These are phyloP conservation scores for Hyaloscypha finlandica DNA, from an alignment of 495 filamentous ascomycete species.

Conservation along the genomic window DNA sequence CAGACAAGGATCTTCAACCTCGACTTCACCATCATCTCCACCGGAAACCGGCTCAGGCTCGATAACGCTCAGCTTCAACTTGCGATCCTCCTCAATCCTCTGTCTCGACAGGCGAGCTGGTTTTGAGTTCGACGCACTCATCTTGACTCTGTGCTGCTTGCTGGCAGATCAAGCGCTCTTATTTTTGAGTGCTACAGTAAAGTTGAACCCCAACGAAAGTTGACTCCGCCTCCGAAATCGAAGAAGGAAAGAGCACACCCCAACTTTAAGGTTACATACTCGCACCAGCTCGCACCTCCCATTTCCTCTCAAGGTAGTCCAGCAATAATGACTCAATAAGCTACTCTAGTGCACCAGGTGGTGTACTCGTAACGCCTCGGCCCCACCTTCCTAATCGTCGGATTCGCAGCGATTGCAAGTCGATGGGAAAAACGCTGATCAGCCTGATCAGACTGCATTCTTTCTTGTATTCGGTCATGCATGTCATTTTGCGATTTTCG, in stretches of 20 bases:
- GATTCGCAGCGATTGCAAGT: too few species aligned
- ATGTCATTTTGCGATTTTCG: too few species aligned
- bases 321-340: too few species aligned
- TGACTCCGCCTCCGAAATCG: neutral
- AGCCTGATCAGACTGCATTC: too few species aligned
- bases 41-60: neutral
- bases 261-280: neutral
- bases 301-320: too few species aligned
- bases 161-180: too few species aligned
- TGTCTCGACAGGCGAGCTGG: neutral
- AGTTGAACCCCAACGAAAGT: neutral
- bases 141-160: neutral
- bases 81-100: neutral
- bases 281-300: neutral
- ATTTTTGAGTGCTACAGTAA: neutral
- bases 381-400: neutral
- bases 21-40: neutral
- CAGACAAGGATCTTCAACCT: neutral
- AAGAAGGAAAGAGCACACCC: neutral
- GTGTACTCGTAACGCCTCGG: neutral
- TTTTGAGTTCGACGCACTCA: neutral
- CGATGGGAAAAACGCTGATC: too few species aligned
- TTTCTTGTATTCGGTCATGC: too few species aligned
- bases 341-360: too few species aligned
- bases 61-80: neutral